Conservation (phyloP, 352 stramenopile species). For the Phytophthora colocasiae region DNA sequence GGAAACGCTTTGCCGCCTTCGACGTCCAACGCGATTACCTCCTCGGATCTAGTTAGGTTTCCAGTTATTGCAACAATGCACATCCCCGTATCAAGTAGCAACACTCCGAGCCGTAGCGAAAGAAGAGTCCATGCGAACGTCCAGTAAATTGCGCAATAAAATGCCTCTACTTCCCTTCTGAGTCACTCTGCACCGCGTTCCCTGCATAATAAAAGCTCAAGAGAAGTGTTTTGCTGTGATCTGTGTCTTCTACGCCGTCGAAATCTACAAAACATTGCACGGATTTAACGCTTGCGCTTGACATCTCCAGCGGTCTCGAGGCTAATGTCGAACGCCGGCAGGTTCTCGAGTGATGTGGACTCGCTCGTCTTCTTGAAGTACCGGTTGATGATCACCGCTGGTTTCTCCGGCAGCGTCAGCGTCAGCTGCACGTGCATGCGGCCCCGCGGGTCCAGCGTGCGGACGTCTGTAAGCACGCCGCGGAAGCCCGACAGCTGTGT, state of each 20-base stretch:
- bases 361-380: conserved; percentile 91
- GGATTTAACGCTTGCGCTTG: conserved; percentile 84
- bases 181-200: neutral
- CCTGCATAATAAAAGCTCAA: conserved; percentile 4
- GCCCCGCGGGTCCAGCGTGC: conserved; percentile 75
- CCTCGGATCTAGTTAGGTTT: conserved; percentile 45
- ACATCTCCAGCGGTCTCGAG: conserved; percentile 83
- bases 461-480: conserved; percentile 76
- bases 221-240: conserved; percentile 9
- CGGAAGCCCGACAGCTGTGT: conserved; percentile 86
- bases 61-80: conserved; percentile 14
- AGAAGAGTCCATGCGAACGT: conserved; percentile 35
- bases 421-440: conserved; percentile 87
- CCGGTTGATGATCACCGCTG: conserved; percentile 78
- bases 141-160: conserved; percentile 38
- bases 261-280: conserved; percentile 21
- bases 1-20: conserved; percentile 85
- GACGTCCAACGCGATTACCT: conserved; percentile 78
- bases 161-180: conserved; percentile 34
- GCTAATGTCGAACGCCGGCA: conserved; percentile 87
- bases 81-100: conserved; percentile 18
- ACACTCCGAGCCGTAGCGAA: conserved; percentile 26
- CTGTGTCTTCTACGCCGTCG: neutral
- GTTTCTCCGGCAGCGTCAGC: conserved; percentile 78
- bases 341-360: conserved; percentile 88